These are phyloP conservation scores for Byssochlamys sp. DNA, from an alignment of 2,329 filamentous ascomycete genomes.

Conservation along the genomic window DNA sequence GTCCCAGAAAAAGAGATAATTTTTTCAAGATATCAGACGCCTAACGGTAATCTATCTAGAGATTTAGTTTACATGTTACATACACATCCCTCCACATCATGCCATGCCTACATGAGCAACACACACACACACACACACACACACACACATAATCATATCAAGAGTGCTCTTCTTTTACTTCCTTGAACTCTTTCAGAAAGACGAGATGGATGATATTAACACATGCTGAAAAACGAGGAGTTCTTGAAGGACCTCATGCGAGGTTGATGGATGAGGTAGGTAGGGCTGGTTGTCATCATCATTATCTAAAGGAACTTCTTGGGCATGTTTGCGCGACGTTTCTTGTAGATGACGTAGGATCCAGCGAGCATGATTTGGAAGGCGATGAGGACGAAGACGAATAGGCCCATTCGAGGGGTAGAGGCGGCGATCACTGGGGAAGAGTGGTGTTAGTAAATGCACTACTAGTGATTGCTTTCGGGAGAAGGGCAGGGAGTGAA, in stretches of 20 bases:
- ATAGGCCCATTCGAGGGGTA: constrained; percentile 49
- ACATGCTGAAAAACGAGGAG: background rate
- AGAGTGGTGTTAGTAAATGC: background rate
- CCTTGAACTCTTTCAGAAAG: background rate
- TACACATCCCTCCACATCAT: background rate
- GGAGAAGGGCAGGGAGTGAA: background rate
- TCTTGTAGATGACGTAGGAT: constrained; percentile 70
- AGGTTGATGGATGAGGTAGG: too few species aligned
- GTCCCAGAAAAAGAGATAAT: too few species aligned
- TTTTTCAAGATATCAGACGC: background rate
- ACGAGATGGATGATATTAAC: background rate
- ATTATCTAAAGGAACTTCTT: constrained; percentile 73
- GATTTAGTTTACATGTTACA: background rate
- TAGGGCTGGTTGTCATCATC: too few species aligned
- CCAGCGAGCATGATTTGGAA: constrained; percentile 63
- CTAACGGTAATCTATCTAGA: background rate
- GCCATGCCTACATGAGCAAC: background rate
- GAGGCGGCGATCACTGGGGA: constrained; percentile 42
- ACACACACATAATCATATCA: background rate
- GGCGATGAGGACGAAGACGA: constrained; percentile 62
- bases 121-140: too few species aligned
- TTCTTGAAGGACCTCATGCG: too few species aligned
- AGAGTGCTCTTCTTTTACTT: background rate
- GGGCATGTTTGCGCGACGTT: constrained; percentile 61
- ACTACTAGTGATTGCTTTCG: background rate